phyloP scores from a whole-genome alignment of 371 early-diverging fungal species.

The Mortierella sp. region DNA sequence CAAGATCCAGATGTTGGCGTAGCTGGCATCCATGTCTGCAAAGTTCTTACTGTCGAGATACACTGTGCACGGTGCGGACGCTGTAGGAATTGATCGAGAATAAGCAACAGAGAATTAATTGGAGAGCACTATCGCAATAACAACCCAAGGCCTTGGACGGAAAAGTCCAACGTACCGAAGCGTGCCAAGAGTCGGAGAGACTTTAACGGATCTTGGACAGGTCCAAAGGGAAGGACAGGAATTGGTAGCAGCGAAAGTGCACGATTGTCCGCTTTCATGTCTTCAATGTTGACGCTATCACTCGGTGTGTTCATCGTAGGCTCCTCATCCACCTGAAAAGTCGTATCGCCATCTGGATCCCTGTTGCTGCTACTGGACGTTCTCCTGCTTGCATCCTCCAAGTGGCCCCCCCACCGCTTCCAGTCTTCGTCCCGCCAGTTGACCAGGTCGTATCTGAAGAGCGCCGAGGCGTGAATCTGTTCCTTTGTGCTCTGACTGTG shows the following conservation, averaged over 20 bases:
- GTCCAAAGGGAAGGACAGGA: slow-evolving; percentile 72
- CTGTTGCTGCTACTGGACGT: not conserved
- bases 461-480: slow-evolving; percentile 59
- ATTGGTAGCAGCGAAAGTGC: slow-evolving; percentile 15
- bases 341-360: not conserved
- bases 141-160: not conserved
- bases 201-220: slow-evolving; percentile 80
- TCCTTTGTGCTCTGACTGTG: slow-evolving; percentile 24
- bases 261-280: slow-evolving; percentile 27
- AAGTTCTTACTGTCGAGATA: slow-evolving; percentile 63
- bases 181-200: slow-evolving; percentile 70
- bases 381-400: not conserved
- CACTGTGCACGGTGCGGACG: slow-evolving; percentile 61
- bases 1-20: slow-evolving; percentile 74
- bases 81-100: slow-evolving; percentile 29
- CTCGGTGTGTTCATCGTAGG: slow-evolving; percentile 18
- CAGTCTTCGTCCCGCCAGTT: slow-evolving; percentile 68
- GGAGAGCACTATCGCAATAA: not conserved
- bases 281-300: slow-evolving; percentile 33
- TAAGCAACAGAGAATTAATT: not conserved
- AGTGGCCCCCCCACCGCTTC: slow-evolving; percentile 61
- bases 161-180: slow-evolving; percentile 58
- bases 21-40: slow-evolving; percentile 70
- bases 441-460: slow-evolving; percentile 65
- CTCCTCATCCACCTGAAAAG: slow-evolving; percentile 14